phyloP scores from a whole-genome alignment of 2,329 filamentous ascomycete genomes.

The Fusarium kyushuense region DNA sequence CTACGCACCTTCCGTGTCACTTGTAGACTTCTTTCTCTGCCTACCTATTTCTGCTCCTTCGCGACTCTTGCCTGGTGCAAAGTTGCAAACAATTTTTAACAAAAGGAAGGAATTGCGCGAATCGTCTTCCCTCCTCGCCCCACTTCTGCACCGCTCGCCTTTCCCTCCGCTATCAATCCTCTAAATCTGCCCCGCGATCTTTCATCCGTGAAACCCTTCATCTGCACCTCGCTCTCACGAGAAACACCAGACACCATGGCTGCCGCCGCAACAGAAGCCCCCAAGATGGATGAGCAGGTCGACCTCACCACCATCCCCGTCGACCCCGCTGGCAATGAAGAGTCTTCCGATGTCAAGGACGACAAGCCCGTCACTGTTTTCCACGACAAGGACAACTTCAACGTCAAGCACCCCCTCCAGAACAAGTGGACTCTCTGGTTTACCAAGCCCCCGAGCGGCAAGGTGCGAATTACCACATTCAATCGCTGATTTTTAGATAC shows the following conservation, averaged over 20 bases:
- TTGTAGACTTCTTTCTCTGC: slow-evolving; percentile 22
- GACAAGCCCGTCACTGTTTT: slow-evolving; percentile 90
- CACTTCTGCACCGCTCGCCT: slow-evolving; percentile 37
- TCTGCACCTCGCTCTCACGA: slow-evolving; percentile 25
- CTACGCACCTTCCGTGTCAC: slow-evolving; percentile 39
- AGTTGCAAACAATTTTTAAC: slow-evolving; percentile 42
- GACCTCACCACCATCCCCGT: slow-evolving; percentile 77
- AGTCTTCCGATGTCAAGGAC: slow-evolving; percentile 62
- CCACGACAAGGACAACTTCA: slow-evolving; percentile 99
- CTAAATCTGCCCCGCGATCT: slow-evolving; percentile 49
- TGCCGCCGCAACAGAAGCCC: slow-evolving; percentile 50
- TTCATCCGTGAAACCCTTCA: slow-evolving; percentile 30
- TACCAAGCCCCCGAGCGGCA: slow-evolving; percentile 96
- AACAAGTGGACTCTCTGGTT: slow-evolving; percentile 99
- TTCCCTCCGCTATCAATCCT: slow-evolving; percentile 38
- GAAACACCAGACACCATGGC: slow-evolving; percentile 52
- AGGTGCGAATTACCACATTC: slow-evolving; percentile 67
- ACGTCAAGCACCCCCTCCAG: slow-evolving; percentile 98
- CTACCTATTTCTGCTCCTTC: slow-evolving; percentile 20
- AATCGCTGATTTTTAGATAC: slow-evolving; percentile 5
- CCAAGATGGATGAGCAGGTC: slow-evolving; percentile 66
- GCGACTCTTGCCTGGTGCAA: slow-evolving; percentile 57
- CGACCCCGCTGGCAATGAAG: slow-evolving; percentile 70
- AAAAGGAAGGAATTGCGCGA: slow-evolving; percentile 48
- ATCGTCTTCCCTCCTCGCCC: slow-evolving; percentile 36